A percentile compares a stretch with the other conserved stretches of the same genome.
Evolutionary conservation across 495 filamentous ascomycete genomes (phyloP).

Genomic region (Cercophora sp.): DNA sequence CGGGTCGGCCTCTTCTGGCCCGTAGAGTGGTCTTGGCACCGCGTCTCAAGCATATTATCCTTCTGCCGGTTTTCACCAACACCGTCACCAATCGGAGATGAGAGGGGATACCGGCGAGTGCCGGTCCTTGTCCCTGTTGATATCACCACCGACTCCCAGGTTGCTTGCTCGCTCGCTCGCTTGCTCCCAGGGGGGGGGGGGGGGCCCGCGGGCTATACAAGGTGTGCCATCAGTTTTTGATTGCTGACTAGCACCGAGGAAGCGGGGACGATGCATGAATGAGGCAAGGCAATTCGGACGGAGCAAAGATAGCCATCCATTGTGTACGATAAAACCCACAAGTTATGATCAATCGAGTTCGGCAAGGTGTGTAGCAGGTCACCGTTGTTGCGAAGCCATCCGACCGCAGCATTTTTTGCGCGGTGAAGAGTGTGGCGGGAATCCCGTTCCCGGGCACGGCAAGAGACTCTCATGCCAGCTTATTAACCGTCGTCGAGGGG

Average conservation of each 20-base stretch:
- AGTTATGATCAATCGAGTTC: too few species aligned
- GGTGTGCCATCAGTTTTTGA: background rate
- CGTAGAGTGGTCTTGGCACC: background rate
- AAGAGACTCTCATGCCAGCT: background rate
- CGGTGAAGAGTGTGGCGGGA: background rate
- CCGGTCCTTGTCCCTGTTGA: slow-evolving; percentile 3
- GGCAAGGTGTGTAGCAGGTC: too few species aligned
- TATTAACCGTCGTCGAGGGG: slow-evolving; percentile 7
- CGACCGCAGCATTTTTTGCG: too few species aligned
- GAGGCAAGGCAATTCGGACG: too few species aligned
- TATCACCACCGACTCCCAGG: slow-evolving; percentile 2
- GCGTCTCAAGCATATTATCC: slow-evolving; percentile 2
- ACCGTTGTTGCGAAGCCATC: too few species aligned
- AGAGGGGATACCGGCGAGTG: background rate
- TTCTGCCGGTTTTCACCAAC: background rate
- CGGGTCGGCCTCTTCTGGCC: background rate
- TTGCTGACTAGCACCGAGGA: background rate
- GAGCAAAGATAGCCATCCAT: too few species aligned
- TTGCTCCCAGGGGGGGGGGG: background rate
- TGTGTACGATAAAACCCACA: too few species aligned
- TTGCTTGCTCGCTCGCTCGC: slow-evolving; percentile 1
- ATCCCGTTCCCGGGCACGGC: background rate
- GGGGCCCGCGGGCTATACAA: background rate
- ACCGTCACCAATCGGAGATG: slow-evolving; percentile 12
- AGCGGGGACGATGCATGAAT: background rate